These are phyloP conservation scores for Nannochloropsis oceanica DNA, from an alignment of 108 stramenopile genomes.

Conservation along the genomic window DNA sequence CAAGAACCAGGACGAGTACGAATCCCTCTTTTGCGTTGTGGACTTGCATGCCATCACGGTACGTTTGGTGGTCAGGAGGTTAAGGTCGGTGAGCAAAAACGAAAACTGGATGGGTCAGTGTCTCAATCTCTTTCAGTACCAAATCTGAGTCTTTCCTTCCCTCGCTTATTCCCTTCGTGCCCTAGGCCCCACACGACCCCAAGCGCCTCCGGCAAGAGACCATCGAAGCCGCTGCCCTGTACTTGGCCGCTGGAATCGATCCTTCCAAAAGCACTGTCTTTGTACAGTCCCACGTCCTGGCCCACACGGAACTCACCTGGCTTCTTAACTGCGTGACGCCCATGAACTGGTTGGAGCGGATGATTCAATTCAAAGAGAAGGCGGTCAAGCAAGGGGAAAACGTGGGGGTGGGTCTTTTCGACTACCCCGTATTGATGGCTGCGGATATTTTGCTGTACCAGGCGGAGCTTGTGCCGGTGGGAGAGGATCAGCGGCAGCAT, in stretches of 20 bases:
- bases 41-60: constrained; percentile 98
- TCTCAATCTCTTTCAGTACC: no score
- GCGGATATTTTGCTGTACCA: constrained; percentile 96
- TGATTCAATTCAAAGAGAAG: constrained; percentile 99
- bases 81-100: no score
- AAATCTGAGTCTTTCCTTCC: not conserved
- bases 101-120: no score
- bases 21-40: constrained; percentile 84
- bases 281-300: constrained; percentile 63
- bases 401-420: constrained; percentile 70
- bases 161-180: not conserved
- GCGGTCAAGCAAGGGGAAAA: constrained; percentile 61
- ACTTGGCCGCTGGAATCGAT: constrained; percentile 39
- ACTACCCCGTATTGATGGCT: constrained; percentile 96
- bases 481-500: constrained; percentile 96
- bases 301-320: constrained; percentile 95
- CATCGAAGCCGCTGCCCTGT: constrained; percentile 27
- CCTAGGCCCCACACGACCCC: not conserved
- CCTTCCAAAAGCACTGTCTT: constrained; percentile 39
- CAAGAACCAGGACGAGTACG: constrained; percentile 51
- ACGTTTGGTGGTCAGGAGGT: constrained; percentile 4
- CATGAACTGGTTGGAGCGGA: constrained; percentile 95
- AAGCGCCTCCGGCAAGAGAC: constrained; percentile 7
- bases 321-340: constrained; percentile 89
- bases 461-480: constrained; percentile 91